Evolutionary conservation across 1,284 basidiomycete genomes (phyloP).

Genomic region (Malassezia caprae): DNA sequence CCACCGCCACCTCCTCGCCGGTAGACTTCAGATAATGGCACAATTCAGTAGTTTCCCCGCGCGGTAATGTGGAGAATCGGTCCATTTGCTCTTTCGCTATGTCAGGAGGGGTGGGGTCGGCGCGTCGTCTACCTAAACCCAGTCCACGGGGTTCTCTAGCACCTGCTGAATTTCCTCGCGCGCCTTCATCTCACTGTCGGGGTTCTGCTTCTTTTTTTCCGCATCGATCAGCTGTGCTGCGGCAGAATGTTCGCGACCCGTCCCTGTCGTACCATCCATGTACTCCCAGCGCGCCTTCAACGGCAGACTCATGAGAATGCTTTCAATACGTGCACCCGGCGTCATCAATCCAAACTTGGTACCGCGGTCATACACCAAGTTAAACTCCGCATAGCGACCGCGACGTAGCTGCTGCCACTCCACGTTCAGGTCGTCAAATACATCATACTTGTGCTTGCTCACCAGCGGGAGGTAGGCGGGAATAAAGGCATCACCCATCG

Average conservation of each 20-base stretch:
- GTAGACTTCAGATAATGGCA: not conserved
- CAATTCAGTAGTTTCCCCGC: not conserved
- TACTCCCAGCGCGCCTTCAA: constrained; percentile 45
- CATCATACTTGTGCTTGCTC: constrained; percentile 27
- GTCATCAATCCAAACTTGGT: constrained; percentile 48
- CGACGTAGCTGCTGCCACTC: constrained; percentile 42
- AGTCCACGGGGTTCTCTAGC: constrained; percentile 30
- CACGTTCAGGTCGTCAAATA: constrained; percentile 25
- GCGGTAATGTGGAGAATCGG: not conserved
- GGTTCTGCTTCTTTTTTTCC: constrained; percentile 6
- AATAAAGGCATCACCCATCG: constrained; percentile 42
- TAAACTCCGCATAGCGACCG: constrained; percentile 47
- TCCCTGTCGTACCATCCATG: constrained; percentile 35
- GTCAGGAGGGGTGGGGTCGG: not conserved
- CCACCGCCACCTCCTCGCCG: not conserved
- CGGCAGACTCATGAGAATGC: constrained; percentile 47
- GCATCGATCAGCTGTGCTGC: constrained; percentile 12
- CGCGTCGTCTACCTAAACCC: constrained; percentile 18
- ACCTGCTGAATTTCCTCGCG: constrained; percentile 28
- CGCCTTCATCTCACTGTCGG: constrained; percentile 17
- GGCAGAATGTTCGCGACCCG: constrained; percentile 26
- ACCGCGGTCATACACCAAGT: constrained; percentile 45
- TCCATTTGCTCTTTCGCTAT: not conserved
- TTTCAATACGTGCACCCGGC: constrained; percentile 46
- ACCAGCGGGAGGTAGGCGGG: constrained; percentile 44